These are phyloP conservation scores for Sequoia sempervirens DNA, from an alignment of 75 land plant genomes.

Conservation along the genomic window DNA sequence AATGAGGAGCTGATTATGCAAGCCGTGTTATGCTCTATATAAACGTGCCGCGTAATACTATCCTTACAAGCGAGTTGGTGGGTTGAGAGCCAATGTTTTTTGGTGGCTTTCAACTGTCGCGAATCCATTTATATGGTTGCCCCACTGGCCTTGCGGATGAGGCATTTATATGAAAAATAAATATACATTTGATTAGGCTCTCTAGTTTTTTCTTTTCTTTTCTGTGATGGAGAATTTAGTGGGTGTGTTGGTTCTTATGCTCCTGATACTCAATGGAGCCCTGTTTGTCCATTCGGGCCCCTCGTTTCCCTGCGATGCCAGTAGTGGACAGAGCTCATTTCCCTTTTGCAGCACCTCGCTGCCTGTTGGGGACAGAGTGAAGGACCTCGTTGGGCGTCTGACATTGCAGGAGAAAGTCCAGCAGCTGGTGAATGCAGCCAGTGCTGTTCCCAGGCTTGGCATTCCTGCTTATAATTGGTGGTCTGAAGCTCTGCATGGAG, in stretches of 20 bases:
- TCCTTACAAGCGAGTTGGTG: too few species aligned
- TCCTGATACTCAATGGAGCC: not conserved
- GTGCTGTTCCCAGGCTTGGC: slow-evolving; percentile 72
- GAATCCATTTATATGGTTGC: too few species aligned
- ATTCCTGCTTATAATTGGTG: slow-evolving; percentile 79
- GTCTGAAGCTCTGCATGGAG: slow-evolving; percentile 92
- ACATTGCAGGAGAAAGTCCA: slow-evolving; percentile 71
- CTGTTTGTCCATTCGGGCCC: not conserved
- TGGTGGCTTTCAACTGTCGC: too few species aligned
- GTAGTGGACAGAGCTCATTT: not conserved
- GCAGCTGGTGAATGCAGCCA: slow-evolving; percentile 61
- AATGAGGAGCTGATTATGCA: too few species aligned
- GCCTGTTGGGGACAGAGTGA: slow-evolving; percentile 37
- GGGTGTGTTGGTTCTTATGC: not conserved
- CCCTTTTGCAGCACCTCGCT: slow-evolving; percentile 45
- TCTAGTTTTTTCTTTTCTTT: not conserved
- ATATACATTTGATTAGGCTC: too few species aligned
- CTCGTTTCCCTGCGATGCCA: slow-evolving; percentile 31
- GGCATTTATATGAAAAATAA: too few species aligned
- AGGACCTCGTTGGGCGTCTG: slow-evolving; percentile 56
- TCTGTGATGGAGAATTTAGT: not conserved
- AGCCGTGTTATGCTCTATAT: too few species aligned
- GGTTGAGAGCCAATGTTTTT: too few species aligned
- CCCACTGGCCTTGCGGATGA: too few species aligned
- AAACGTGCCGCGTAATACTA: too few species aligned